Percentiles rank a stretch among this genome's conserved stretches.
phyloP scores from a whole-genome alignment of 176 grass and related monocot genomes.

The Bonia amplexicaulis region DNA sequence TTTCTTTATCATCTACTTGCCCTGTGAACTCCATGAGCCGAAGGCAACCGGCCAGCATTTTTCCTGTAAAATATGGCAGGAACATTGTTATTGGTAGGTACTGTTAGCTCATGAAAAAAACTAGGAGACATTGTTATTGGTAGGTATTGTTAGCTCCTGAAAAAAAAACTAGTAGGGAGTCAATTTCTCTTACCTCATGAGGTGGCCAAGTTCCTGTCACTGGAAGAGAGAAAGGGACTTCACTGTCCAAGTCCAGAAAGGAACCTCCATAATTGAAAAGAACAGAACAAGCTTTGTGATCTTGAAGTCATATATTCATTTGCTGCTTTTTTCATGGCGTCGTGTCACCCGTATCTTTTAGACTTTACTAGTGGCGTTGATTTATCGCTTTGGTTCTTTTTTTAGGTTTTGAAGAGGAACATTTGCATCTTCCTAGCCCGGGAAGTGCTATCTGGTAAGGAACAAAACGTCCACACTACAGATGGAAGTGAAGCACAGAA shows the following conservation, averaged over 20 bases:
- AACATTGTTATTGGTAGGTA: not conserved
- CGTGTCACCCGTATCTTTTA: not conserved
- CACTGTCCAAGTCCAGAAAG: not conserved
- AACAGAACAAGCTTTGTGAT: not conserved
- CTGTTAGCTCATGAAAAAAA: not conserved
- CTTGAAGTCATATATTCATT: not conserved
- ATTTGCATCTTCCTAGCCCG: not conserved
- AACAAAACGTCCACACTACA: not conserved
- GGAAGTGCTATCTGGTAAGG: not conserved
- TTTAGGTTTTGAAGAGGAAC: not conserved
- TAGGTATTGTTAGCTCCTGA: not conserved
- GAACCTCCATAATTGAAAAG: not conserved
- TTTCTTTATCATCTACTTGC: slow-evolving; percentile 22
- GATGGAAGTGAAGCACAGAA: not conserved
- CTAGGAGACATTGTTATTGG: not conserved
- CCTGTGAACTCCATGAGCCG: not conserved
- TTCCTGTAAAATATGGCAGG: not conserved
- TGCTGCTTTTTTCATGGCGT: not conserved
- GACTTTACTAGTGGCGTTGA: not conserved
- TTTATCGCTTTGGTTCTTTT: not conserved
- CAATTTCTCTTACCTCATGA: not conserved
- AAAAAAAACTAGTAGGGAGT: not conserved
- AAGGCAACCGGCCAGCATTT: not conserved
- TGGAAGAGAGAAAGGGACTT: not conserved
- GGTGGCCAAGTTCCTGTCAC: not conserved